Conservation (phyloP, 345 rosid species). For the Ricinus communis region DNA sequence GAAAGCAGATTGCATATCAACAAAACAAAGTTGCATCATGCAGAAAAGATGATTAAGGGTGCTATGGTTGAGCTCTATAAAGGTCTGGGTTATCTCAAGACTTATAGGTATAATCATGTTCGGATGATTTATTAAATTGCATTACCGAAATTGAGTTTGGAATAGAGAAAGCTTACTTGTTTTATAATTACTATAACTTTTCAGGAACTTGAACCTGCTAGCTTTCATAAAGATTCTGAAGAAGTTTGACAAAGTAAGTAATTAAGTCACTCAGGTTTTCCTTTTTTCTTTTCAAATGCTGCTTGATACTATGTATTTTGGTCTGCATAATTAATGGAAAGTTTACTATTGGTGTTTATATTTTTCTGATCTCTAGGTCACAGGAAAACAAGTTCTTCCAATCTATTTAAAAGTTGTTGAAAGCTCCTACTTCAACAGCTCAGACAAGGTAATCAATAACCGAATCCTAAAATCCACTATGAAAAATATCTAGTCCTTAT, state of each 20-base stretch:
- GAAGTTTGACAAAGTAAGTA: slow-evolving; percentile 84
- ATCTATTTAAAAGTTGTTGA: slow-evolving; percentile 90
- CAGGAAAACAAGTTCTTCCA: slow-evolving; percentile 88
- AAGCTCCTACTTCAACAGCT: slow-evolving; percentile 89
- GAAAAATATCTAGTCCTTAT: slow-evolving; percentile 10
- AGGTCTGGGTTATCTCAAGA: slow-evolving; percentile 84
- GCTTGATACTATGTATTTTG: background rate
- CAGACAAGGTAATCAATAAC: slow-evolving; percentile 69
- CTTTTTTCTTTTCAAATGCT: background rate
- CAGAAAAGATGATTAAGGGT: slow-evolving; percentile 90
- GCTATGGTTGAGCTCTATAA: slow-evolving; percentile 84
- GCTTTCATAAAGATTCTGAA: slow-evolving; percentile 94
- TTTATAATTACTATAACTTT: slow-evolving; percentile 11
- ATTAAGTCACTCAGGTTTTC: background rate
- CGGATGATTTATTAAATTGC: background rate
- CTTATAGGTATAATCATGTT: slow-evolving; percentile 54
- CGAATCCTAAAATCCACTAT: slow-evolving; percentile 1
- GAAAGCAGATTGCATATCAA: slow-evolving; percentile 61
- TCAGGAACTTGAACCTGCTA: slow-evolving; percentile 92
- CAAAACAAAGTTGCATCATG: slow-evolving; percentile 77
- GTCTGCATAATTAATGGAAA: no score
- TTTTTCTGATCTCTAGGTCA: slow-evolving; percentile 41
- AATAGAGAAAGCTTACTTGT: background rate
- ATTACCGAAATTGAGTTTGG: background rate
- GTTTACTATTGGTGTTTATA: background rate